Evolutionary conservation across 768 basidiomycete species (phyloP).

Genomic region (Podaxis carcinomalis): DNA sequence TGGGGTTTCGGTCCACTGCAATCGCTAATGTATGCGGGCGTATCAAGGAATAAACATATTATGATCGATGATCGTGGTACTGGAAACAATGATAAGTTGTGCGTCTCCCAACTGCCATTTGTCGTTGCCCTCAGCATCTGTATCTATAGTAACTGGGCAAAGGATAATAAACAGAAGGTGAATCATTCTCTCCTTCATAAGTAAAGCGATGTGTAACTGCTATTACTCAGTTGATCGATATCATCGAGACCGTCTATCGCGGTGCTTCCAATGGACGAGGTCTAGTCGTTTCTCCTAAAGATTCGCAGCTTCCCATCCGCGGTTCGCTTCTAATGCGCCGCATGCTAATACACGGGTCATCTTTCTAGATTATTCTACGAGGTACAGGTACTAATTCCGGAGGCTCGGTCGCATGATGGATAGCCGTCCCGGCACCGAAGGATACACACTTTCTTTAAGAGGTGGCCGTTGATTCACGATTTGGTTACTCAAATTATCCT

Average conservation of each 20-base stretch:
- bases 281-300: slow-evolving; percentile 96
- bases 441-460: too few species aligned
- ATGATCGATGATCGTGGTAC: slow-evolving; percentile 99
- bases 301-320: slow-evolving; percentile 31
- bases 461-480: too few species aligned
- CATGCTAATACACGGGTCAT: background rate
- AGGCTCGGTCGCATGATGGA: background rate
- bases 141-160: slow-evolving; percentile 86
- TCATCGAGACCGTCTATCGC: slow-evolving; percentile 96
- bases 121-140: slow-evolving; percentile 7
- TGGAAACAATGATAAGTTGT: slow-evolving; percentile 99
- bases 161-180: slow-evolving; percentile 98
- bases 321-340: background rate
- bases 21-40: slow-evolving; percentile 1
- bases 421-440: background rate
- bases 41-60: slow-evolving; percentile 88
- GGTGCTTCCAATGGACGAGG: slow-evolving; percentile 97
- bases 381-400: slow-evolving; percentile 33
- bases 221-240: slow-evolving; percentile 78
- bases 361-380: slow-evolving; percentile 38
- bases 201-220: background rate
- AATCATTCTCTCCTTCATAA: slow-evolving; percentile 14
- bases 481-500: background rate
- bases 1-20: slow-evolving; percentile 29
- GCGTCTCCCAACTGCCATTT: slow-evolving; percentile 23